phyloP scores from a whole-genome alignment of 495 filamentous ascomycete genomes.

The Hypoxylon intermedium region DNA sequence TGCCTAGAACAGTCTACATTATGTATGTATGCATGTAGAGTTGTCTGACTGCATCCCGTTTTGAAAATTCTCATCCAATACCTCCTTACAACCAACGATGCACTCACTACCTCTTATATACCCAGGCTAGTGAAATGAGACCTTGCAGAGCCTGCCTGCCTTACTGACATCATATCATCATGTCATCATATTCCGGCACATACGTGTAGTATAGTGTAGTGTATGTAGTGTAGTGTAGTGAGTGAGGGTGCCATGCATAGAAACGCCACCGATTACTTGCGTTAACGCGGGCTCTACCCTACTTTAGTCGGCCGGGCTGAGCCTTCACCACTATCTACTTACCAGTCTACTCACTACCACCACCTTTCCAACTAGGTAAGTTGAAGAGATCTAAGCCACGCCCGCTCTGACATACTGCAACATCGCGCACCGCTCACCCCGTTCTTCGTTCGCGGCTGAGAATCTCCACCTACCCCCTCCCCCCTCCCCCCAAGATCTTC shows the following conservation, averaged over 20 bases:
- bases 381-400: conserved; percentile 7
- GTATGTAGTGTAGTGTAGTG: too few species aligned
- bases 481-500: too few species aligned
- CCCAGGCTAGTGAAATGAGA: too few species aligned
- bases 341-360: too few species aligned
- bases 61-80: not conserved
- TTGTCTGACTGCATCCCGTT: not conserved
- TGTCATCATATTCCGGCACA: too few species aligned
- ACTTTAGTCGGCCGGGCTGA: not conserved
- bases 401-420: not conserved
- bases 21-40: too few species aligned
- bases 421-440: conserved; percentile 6
- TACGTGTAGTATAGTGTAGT: too few species aligned
- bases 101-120: not conserved
- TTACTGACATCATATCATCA: not conserved
- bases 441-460: conserved; percentile 5
- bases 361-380: not conserved
- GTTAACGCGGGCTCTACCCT: too few species aligned
- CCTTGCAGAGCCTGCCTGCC: not conserved
- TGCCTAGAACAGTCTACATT: too few species aligned
- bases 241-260: not conserved
- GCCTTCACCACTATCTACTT: not conserved
- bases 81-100: not conserved
- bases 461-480: conserved; percentile 1
- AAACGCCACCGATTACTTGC: not conserved